Conservation (phyloP, 768 basidiomycete species). For the Collybiopsis luxurians region DNA sequence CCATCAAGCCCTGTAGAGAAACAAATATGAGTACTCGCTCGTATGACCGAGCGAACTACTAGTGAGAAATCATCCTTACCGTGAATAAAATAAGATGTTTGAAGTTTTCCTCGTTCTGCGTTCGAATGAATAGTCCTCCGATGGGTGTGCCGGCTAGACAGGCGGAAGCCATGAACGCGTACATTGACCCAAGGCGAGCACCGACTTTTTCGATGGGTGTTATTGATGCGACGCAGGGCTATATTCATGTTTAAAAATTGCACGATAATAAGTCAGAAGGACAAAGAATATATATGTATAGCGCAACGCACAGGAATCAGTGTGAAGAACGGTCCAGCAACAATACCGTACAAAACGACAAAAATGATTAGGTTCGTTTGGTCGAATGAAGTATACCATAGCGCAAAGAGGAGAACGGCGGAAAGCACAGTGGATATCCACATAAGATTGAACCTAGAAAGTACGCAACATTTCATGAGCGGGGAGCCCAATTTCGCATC, state of each 20-base stretch:
- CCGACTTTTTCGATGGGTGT: conserved; percentile 23
- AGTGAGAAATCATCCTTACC: conserved; percentile 9
- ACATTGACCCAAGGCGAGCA: conserved; percentile 22
- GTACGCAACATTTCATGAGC: not conserved
- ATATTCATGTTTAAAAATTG: not conserved
- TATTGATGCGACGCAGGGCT: conserved; percentile 20
- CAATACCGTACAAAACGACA: conserved; percentile 21
- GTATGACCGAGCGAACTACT: too few relatives aligned
- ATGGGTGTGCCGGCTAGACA: conserved; percentile 24
- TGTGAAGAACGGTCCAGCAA: conserved; percentile 23
- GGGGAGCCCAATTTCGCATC: too few relatives aligned
- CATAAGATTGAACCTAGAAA: conserved; percentile 20
- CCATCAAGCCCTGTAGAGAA: conserved; percentile 3
- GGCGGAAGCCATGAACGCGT: conserved; percentile 20
- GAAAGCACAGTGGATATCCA: conserved; percentile 13
- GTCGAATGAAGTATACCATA: conserved; percentile 21
- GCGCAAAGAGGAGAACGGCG: conserved; percentile 20
- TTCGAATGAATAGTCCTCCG: conserved; percentile 20
- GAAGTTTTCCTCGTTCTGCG: conserved; percentile 15
- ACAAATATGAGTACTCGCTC: not conserved
- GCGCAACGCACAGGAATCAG: conserved; percentile 15
- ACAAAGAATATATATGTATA: not conserved
- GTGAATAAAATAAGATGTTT: conserved; percentile 23
- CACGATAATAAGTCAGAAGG: not conserved
- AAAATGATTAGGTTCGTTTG: conserved; percentile 20